These are phyloP conservation scores for Entonaema liquescens DNA, from an alignment of 495 filamentous ascomycete species.

Conservation along the genomic window DNA sequence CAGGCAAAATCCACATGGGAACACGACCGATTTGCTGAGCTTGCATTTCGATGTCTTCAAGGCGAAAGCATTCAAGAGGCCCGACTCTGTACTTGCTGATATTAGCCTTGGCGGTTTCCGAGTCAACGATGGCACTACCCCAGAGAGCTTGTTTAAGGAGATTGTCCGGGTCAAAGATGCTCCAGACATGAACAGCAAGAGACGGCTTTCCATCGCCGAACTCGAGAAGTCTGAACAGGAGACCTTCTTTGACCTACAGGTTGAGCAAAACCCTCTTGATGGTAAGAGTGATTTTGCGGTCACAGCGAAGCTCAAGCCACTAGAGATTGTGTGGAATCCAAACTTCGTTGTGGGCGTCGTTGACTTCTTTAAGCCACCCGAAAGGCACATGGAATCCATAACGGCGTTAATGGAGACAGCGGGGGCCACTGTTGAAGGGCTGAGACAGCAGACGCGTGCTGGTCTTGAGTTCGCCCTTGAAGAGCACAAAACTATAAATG, in stretches of 20 bases:
- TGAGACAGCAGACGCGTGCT: conserved; percentile 93
- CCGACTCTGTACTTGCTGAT: conserved; percentile 87
- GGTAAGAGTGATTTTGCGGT: conserved; percentile 89
- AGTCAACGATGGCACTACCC: conserved; percentile 94
- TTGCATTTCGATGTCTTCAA: conserved; percentile 93
- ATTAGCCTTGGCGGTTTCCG: conserved; percentile 90
- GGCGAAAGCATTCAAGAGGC: conserved; percentile 84
- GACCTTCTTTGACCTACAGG: conserved; percentile 88
- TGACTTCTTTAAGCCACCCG: conserved; percentile 94
- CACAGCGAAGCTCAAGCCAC: conserved; percentile 89
- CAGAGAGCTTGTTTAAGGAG: conserved; percentile 87
- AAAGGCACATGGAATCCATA: conserved; percentile 98
- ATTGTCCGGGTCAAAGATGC: conserved; percentile 95
- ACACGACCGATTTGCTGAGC: conserved; percentile 79
- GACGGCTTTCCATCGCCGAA: conserved; percentile 67
- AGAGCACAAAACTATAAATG: conserved; percentile 97
- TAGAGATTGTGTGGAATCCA: conserved; percentile 97
- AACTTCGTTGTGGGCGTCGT: conserved; percentile 87
- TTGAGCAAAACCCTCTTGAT: conserved; percentile 95
- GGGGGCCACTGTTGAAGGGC: conserved; percentile 90
- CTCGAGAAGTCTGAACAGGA: conserved; percentile 66
- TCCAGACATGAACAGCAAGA: conserved; percentile 59
- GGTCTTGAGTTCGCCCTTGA: conserved; percentile 94
- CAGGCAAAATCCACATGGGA: conserved; percentile 83
- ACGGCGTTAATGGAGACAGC: conserved; percentile 92